These are phyloP conservation scores for Kingdonia uniflora DNA, from an alignment of 164 flowering plant genomes.

Conservation along the genomic window DNA sequence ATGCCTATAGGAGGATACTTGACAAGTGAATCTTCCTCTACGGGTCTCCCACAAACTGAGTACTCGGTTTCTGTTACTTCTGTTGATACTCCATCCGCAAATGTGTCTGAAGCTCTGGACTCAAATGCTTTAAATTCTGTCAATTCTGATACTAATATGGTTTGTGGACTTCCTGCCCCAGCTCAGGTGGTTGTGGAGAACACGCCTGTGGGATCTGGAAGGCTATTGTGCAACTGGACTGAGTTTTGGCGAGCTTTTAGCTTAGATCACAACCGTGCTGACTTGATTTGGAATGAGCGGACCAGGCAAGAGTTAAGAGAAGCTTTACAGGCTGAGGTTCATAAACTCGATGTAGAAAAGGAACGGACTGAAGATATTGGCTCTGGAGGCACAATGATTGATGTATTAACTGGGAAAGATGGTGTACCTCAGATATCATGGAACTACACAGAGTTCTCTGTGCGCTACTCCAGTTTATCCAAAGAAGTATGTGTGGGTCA, in stretches of 20 bases:
- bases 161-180: constrained; percentile 68
- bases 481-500: constrained; percentile 99
- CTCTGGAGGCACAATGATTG: constrained; percentile 43
- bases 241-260: constrained; percentile 98
- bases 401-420: constrained; percentile 43
- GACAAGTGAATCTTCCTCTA: constrained; percentile 22
- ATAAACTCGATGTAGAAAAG: constrained; percentile 84
- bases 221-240: constrained; percentile 87
- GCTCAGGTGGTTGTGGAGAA: constrained; percentile 96
- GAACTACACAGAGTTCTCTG: constrained; percentile 85
- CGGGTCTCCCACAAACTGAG: constrained; percentile 30
- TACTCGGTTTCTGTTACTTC: constrained; percentile 23
- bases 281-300: constrained; percentile 96
- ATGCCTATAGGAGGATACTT: constrained; percentile 24
- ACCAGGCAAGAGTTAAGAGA: constrained; percentile 89
- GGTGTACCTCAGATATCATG: constrained; percentile 77
- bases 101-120: constrained; percentile 25
- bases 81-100: constrained; percentile 17
- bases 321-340: constrained; percentile 88
- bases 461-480: constrained; percentile 73
- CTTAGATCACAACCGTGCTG: constrained; percentile 98
- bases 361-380: constrained; percentile 92
- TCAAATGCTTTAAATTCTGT: constrained; percentile 25
- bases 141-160: constrained; percentile 37
- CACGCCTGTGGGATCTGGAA: constrained; percentile 90